Evolutionary conservation across 768 basidiomycete genomes (phyloP).

Genomic region (Suillus sp.): DNA sequence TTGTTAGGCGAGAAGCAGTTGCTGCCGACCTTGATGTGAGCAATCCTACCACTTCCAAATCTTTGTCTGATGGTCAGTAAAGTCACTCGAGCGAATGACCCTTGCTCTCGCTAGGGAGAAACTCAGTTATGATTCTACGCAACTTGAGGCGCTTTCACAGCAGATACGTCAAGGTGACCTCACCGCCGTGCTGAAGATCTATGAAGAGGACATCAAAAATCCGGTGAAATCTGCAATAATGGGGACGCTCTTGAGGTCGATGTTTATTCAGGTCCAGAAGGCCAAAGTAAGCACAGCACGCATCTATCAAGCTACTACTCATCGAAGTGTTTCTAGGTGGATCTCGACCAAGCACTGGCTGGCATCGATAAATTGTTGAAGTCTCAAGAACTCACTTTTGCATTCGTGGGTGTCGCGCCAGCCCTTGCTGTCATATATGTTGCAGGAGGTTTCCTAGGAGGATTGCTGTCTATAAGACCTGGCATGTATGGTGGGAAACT

Average conservation of each 20-base stretch:
- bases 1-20: conserved; percentile 82
- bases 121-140: conserved; percentile 59
- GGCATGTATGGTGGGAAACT: conserved; percentile 61
- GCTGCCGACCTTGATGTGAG: conserved; percentile 81
- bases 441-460: conserved; percentile 51
- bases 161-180: conserved; percentile 81
- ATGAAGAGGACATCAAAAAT: conserved; percentile 90
- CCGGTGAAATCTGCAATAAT: conserved; percentile 79
- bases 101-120: conserved; percentile 82
- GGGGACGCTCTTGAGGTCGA: conserved; percentile 79
- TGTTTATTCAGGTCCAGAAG: conserved; percentile 94
- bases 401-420: conserved; percentile 95
- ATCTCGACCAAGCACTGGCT: conserved; percentile 84
- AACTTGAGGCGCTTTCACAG: conserved; percentile 64
- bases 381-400: conserved; percentile 94
- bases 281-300: conserved; percentile 63
- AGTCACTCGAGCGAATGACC: conserved; percentile 95
- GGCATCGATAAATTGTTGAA: conserved; percentile 94
- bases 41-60: conserved; percentile 4
- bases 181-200: conserved; percentile 82
- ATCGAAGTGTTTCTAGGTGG: conserved; percentile 56
- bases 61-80: conserved; percentile 10
- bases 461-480: conserved; percentile 51
- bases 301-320: background rate
- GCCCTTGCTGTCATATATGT: conserved; percentile 80